Evolutionary conservation across 2,329 filamentous ascomycete species (phyloP).

Genomic region (Pseudogymnoascus destructans): DNA sequence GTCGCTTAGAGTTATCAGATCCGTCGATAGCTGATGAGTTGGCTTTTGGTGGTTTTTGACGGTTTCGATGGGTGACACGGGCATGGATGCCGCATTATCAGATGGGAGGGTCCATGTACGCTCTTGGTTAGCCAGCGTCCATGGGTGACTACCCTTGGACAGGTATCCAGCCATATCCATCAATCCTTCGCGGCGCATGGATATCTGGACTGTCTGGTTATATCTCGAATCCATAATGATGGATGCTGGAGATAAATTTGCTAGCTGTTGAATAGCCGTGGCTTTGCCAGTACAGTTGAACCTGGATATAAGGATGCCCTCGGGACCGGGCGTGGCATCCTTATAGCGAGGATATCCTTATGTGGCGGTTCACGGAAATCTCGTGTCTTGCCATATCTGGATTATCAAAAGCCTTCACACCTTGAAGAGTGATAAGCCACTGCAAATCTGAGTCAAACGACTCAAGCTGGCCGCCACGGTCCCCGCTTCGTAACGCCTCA

Average conservation of each 20-base stretch:
- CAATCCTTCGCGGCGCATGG: not conserved
- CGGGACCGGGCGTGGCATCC: too few relatives aligned
- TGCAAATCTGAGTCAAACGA: too few relatives aligned
- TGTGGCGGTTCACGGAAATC: too few relatives aligned
- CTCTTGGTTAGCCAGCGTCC: not conserved
- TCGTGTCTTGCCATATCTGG: too few relatives aligned
- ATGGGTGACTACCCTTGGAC: not conserved
- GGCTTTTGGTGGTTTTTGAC: slow-evolving; percentile 3
- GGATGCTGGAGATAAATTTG: not conserved
- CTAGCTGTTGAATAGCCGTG: not conserved
- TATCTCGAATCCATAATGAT: not conserved
- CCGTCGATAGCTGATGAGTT: not conserved
- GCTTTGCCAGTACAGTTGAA: not conserved
- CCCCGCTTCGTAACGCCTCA: too few relatives aligned
- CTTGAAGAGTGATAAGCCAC: too few relatives aligned
- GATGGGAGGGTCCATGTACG: not conserved
- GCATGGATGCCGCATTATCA: slow-evolving; percentile 3
- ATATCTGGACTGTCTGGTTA: not conserved
- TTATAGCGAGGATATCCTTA: too few relatives aligned
- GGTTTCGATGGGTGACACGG: not conserved
- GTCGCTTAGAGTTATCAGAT: slow-evolving; percentile 8
- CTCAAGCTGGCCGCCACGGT: too few relatives aligned
- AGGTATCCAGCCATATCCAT: not conserved
- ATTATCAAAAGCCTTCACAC: too few relatives aligned
- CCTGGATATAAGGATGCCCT: too few relatives aligned